phyloP scores from a whole-genome alignment of 176 grass and related monocot species.

The Oryza punctata region DNA sequence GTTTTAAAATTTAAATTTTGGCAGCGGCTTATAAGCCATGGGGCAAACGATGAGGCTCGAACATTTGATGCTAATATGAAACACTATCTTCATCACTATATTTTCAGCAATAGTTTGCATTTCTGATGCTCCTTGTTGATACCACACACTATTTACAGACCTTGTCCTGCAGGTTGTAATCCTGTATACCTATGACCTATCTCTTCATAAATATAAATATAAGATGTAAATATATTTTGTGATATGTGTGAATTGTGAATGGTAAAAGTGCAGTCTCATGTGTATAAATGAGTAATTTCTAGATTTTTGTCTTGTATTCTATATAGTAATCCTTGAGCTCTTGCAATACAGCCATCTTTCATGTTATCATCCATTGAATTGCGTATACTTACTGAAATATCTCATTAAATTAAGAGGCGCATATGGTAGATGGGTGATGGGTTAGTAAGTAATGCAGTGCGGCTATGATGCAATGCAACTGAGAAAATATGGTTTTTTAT shows the following conservation, averaged over 20 bases:
- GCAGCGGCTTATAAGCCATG: too few relatives aligned
- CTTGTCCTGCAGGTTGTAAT: background rate
- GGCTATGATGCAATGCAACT: background rate
- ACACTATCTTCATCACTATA: background rate
- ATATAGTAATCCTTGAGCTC: background rate
- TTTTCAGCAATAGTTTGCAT: conserved; percentile 16
- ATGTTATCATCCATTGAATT: background rate
- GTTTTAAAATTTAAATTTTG: too few relatives aligned
- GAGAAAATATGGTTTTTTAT: conserved; percentile 1
- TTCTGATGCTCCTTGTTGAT: background rate
- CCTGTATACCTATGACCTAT: background rate
- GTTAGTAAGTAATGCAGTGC: background rate
- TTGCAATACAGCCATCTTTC: background rate
- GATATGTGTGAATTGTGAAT: background rate
- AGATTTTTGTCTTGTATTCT: background rate
- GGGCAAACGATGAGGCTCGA: too few relatives aligned
- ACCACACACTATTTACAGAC: background rate
- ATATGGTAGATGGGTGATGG: conserved; percentile 1
- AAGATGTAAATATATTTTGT: background rate
- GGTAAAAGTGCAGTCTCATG: background rate
- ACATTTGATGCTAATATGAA: too few relatives aligned
- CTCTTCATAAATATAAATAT: background rate
- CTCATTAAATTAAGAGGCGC: background rate
- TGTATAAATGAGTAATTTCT: background rate
- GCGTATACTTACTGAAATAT: conserved; percentile 9